Evolutionary conservation across 768 basidiomycete genomes (phyloP), one percentile per base, ranked within the genome.

Genomic region (Clitopilus passeckerianus): DNA sequence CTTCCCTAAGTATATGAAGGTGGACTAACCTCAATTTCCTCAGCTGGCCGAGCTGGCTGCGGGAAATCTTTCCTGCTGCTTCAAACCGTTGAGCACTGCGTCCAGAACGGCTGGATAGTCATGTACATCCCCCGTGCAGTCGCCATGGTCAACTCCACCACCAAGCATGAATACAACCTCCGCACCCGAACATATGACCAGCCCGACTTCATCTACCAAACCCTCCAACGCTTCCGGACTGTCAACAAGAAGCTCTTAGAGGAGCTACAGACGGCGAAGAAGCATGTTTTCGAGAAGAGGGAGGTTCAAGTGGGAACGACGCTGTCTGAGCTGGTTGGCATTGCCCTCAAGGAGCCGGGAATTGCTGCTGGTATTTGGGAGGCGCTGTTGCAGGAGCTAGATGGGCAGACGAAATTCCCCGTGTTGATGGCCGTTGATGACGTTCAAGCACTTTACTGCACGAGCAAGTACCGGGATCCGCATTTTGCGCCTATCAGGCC

Each of bases 391-490:
- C 74, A 72, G 15, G 82, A 86, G 62, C 71, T 96, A 5, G 82
- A 83, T 18, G 68, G 67, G 43, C 93, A 95, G 67, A 84, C 76
- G 1, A 68, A 79, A 89, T 94, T 58, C 65, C 93, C 93, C 0
- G 89, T 96, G 1, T 69, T 97, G 6, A 74, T 95, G 30, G 94
- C 93, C 0, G 77, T 95, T 0, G 95, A 97, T 63, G 94, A 96
- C 65, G 85, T 92, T 70, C 95, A 96, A 70, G 80, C 91, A 0
- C 71, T 97, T 23, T 93, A 91, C 66, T 77, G 82, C 67, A 74
- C 77, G 52, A 84, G 89, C 0, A 67, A 74, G 24, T 95, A 95
- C 73, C 83, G 85, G 23, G 86, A 91, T 59, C 89, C 90, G 12
- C 84, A 86, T 44, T 92, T 86, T 71, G 75, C 77, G 6, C 67